These are phyloP conservation scores for Prunus dulcis DNA, from an alignment of 306 rosid genomes.

Conservation along the genomic window DNA sequence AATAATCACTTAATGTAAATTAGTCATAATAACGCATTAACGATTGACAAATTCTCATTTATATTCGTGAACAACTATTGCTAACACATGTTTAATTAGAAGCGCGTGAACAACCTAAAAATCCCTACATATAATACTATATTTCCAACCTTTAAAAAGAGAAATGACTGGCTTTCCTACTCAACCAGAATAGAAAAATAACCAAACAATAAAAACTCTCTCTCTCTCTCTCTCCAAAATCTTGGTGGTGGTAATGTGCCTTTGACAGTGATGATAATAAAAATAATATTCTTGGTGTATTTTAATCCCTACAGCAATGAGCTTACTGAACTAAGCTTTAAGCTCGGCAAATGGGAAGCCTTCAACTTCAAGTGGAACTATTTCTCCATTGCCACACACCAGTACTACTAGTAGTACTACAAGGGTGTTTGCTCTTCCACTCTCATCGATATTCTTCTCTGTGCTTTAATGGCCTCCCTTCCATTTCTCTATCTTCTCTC, in stretches of 20 bases:
- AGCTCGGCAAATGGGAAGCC: conserved; percentile 31
- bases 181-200: not conserved
- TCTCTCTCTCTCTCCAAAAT: conserved; percentile 3
- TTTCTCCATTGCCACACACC: not conserved
- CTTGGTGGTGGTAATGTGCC: conserved; percentile 20
- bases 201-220: not conserved
- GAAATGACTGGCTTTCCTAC: conserved; percentile 2
- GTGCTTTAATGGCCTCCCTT: conserved; percentile 35
- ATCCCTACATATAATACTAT: not conserved
- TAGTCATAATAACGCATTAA: too few relatives aligned
- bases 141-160: not conserved
- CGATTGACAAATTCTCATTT: too few relatives aligned
- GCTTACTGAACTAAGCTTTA: conserved; percentile 32
- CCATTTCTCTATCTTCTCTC: conserved; percentile 12
- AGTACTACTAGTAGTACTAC: not conserved
- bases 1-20: too few relatives aligned
- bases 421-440: not conserved
- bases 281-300: not conserved
- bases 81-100: too few relatives aligned
- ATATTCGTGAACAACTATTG: too few relatives aligned
- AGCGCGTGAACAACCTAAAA: too few relatives aligned
- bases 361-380: conserved; percentile 11
- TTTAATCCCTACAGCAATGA: conserved; percentile 11
- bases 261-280: conserved; percentile 25
- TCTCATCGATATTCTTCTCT: conserved; percentile 4